phyloP scores from a whole-genome alignment of 2,329 filamentous ascomycete genomes.

The Tetracladium maxilliforme region DNA sequence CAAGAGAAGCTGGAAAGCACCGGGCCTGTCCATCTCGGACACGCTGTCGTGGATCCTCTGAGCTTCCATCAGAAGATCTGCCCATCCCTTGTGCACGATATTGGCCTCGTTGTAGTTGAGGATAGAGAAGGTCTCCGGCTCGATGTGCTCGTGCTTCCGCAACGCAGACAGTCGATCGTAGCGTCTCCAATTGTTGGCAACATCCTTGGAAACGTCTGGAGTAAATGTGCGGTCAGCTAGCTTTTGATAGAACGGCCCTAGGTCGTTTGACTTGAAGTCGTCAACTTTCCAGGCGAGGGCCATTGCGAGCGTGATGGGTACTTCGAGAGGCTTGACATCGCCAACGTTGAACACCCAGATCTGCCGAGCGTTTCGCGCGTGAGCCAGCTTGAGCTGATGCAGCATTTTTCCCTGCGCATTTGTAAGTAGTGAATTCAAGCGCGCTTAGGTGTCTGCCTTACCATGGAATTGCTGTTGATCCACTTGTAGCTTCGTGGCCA shows the following conservation, averaged over 20 bases:
- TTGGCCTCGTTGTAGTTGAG: slow-evolving; percentile 48
- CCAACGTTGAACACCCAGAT: slow-evolving; percentile 52
- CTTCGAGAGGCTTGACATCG: slow-evolving; percentile 42
- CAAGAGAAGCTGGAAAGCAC: slow-evolving; percentile 45
- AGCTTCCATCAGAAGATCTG: slow-evolving; percentile 26
- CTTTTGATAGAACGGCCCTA: slow-evolving; percentile 26
- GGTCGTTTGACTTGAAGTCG: slow-evolving; percentile 19
- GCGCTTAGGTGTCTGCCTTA: slow-evolving; percentile 9
- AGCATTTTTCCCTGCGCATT: slow-evolving; percentile 31
- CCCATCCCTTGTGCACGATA: slow-evolving; percentile 34
- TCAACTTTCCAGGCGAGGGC: slow-evolving; percentile 40
- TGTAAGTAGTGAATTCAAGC: slow-evolving; percentile 1
- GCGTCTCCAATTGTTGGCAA: slow-evolving; percentile 33
- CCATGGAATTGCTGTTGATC: slow-evolving; percentile 46
- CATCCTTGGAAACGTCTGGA: slow-evolving; percentile 23
- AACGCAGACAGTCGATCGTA: slow-evolving; percentile 33
- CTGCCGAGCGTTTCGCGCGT: slow-evolving; percentile 28
- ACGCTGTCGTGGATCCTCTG: slow-evolving; percentile 27
- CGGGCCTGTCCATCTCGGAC: slow-evolving; percentile 24
- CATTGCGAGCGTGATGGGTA: slow-evolving; percentile 38
- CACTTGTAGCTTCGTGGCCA: slow-evolving; percentile 43
- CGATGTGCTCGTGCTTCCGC: slow-evolving; percentile 45
- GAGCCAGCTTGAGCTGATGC: slow-evolving; percentile 39
- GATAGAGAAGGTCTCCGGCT: slow-evolving; percentile 37
- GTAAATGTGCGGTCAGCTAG: slow-evolving; percentile 37